Base-by-base conservation (phyloP, 2,329 filamentous ascomycete species). In the Sclerotinia borealis region DNA sequence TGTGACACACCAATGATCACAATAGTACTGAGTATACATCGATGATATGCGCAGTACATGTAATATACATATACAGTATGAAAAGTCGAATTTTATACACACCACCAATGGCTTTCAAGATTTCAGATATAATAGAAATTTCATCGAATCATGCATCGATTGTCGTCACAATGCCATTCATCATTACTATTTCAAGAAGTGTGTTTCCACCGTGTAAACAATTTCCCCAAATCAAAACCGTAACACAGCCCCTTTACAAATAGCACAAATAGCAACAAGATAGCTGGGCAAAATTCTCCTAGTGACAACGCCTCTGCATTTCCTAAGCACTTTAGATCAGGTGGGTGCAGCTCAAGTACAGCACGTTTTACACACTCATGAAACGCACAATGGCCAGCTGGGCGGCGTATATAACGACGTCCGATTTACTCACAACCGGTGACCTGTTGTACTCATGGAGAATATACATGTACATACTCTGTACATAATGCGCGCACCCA, bases 241-340 rank as follows among this genome's bases (percentile, higher is more conserved):
- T 13, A 31, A 41, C 60, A 63, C 43, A 58, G 60, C 60, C 60
- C 31, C 60, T 31, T 63, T 31, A 41, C 34, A 58, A 63, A 63
- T 63, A 58, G 60, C 43, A 41, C 34, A 58, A 63, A 63, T 63
- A 58, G 60, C 22, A 63, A 63, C 34, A 55, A 55, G 27, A 52
- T 34, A 34, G 39, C 54, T 17, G 29, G 54, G 9, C 36, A 41
- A 27, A 19, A 10, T 19, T 34, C 34, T 41, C 19, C 49, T 31
- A 49, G 52, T 49, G 10, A 17, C 19, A 48, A 62, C 60, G 41
- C 41, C 51, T 34, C 29, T 47, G 17, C 29, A 31, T 61, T 36
- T 48, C 15, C 31, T 45, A 62, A 29, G 31, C 36, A 56, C 10
- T 43, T 36, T 39, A 47, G 41, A 48, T 48, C 50, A 62, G 41